phyloP scores from a whole-genome alignment of 2,329 filamentous ascomycete species.

The Xylaria sp. region DNA sequence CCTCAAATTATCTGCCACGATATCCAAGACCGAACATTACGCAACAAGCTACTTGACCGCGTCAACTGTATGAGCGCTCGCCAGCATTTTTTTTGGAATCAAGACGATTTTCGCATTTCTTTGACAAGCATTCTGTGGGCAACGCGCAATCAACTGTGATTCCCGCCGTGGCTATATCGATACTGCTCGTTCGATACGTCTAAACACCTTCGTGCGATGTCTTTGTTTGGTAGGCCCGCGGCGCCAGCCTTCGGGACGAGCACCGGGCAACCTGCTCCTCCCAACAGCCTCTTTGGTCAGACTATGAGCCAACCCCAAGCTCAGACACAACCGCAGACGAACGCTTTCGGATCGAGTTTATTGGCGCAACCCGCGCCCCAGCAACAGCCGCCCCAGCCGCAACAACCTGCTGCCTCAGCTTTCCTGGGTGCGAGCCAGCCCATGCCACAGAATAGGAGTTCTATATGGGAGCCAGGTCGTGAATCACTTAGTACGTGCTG shows the following conservation, averaged over 20 bases:
- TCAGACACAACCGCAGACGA: constrained; percentile 45
- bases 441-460: constrained; percentile 45
- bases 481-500: constrained; percentile 44
- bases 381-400: constrained; percentile 53
- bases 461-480: constrained; percentile 48
- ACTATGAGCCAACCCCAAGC: constrained; percentile 53
- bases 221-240: constrained; percentile 41
- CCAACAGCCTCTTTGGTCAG: constrained; percentile 54
- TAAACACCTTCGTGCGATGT: constrained; percentile 37
- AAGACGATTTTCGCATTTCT: constrained; percentile 13
- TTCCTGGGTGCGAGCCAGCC: constrained; percentile 57
- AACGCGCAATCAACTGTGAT: constrained; percentile 6
- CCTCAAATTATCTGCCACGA: neutral
- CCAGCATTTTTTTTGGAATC: constrained; percentile 10
- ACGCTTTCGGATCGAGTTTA: constrained; percentile 47
- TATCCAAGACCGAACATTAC: neutral
- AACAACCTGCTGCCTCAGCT: constrained; percentile 55
- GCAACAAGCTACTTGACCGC: neutral
- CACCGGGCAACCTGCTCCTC: constrained; percentile 41
- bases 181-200: neutral
- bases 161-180: neutral
- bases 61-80: neutral
- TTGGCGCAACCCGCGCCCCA: constrained; percentile 50
- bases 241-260: constrained; percentile 40
- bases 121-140: constrained; percentile 11